Conservation (phyloP, 768 basidiomycete species). For the Leccinum uliginosum region DNA sequence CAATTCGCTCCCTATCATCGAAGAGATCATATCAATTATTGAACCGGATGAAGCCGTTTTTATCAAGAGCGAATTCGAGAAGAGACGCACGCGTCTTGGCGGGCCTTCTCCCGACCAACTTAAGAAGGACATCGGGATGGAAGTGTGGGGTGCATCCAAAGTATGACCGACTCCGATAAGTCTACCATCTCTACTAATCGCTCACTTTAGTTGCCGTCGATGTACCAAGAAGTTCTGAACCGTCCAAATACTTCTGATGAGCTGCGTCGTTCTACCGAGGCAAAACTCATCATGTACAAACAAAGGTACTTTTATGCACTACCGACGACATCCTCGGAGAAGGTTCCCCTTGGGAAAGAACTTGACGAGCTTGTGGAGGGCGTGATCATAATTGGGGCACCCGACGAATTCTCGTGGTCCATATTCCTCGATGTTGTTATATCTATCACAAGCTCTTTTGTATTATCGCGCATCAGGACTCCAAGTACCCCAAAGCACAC, state of each 20-base stretch:
- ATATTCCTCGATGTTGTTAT: slow-evolving; percentile 54
- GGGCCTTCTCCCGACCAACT: slow-evolving; percentile 56
- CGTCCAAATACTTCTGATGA: slow-evolving; percentile 78
- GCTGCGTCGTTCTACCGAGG: slow-evolving; percentile 71
- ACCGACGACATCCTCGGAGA: slow-evolving; percentile 40
- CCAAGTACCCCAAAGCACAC: neutral
- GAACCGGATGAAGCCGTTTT: slow-evolving; percentile 61
- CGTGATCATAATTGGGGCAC: slow-evolving; percentile 67
- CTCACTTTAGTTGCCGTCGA: slow-evolving; percentile 51
- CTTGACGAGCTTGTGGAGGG: slow-evolving; percentile 73
- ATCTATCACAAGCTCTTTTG: neutral
- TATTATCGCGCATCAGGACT: neutral
- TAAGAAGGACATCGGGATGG: slow-evolving; percentile 59
- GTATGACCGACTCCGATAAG: slow-evolving; percentile 32
- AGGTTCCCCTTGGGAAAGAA: slow-evolving; percentile 49
- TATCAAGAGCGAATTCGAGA: slow-evolving; percentile 67
- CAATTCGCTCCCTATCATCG: slow-evolving; percentile 63
- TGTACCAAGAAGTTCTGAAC: slow-evolving; percentile 78
- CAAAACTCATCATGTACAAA: slow-evolving; percentile 66
- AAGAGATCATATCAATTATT: slow-evolving; percentile 63
- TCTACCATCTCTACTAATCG: slow-evolving; percentile 7
- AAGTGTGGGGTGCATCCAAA: slow-evolving; percentile 58
- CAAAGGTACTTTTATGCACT: slow-evolving; percentile 59
- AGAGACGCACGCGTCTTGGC: slow-evolving; percentile 72
- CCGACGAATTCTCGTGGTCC: slow-evolving; percentile 81